A percentile compares a stretch with the other conserved stretches of the same genome.
phyloP scores from a whole-genome alignment of 495 filamentous ascomycete species.

The Xylaria scruposa region DNA sequence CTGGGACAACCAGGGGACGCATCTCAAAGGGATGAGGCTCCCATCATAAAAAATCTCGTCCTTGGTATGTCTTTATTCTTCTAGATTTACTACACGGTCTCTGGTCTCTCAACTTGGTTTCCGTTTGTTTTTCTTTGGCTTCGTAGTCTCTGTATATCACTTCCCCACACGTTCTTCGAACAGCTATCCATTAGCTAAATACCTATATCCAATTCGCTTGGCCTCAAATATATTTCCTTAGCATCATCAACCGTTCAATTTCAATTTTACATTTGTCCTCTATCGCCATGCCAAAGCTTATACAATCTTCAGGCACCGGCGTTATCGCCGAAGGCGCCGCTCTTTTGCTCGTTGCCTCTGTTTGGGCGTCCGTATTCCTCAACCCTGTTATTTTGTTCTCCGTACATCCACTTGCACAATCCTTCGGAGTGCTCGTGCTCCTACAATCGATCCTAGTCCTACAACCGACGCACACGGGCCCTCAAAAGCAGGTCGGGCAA shows the following conservation, averaged over 20 bases:
- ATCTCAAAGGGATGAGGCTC: conserved; percentile 66
- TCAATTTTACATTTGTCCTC: conserved; percentile 59
- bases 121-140: conserved; percentile 8
- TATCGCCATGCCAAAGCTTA: conserved; percentile 58
- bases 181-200: neutral
- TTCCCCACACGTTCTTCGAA: neutral
- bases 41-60: conserved; percentile 73
- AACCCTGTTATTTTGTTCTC: conserved; percentile 75
- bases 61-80: conserved; percentile 63
- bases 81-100: conserved; percentile 3
- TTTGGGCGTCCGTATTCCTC: conserved; percentile 77
- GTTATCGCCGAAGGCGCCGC: conserved; percentile 46
- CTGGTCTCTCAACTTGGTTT: neutral
- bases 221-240: neutral
- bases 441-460: conserved; percentile 83
- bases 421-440: conserved; percentile 72
- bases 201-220: neutral
- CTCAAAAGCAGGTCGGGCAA: conserved; percentile 76
- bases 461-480: conserved; percentile 81
- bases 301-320: conserved; percentile 52
- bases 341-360: conserved; percentile 68
- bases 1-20: conserved; percentile 77
- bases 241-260: conserved; percentile 22
- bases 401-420: conserved; percentile 86
- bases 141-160: conserved; percentile 5